Percentiles rank a stretch among this genome's conserved stretches.
phyloP scores from a whole-genome alignment of 768 basidiomycete species.

The Calocybe indica region DNA sequence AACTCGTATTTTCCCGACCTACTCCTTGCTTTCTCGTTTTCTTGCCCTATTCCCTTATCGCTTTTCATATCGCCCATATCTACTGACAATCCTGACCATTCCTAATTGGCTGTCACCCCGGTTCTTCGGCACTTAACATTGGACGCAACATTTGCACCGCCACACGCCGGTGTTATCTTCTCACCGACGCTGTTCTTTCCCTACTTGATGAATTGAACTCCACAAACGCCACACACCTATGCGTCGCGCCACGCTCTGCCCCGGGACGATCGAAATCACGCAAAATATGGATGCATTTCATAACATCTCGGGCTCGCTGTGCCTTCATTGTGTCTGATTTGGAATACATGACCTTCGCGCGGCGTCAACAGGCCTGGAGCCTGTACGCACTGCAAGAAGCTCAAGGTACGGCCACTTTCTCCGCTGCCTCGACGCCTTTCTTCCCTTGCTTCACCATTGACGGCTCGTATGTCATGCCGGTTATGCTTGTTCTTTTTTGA shows the following conservation, averaged over 20 bases:
- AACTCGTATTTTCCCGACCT: background rate
- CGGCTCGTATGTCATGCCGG: conserved; percentile 9
- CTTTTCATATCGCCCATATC: background rate
- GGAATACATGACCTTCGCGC: background rate
- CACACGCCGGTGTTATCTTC: conserved; percentile 7
- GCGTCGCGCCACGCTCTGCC: background rate
- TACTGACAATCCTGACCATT: background rate
- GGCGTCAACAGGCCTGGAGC: conserved; percentile 57
- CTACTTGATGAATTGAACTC: background rate
- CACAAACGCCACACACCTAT: conserved; percentile 5
- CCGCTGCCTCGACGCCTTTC: conserved; percentile 7
- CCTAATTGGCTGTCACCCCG: background rate
- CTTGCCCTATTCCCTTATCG: background rate
- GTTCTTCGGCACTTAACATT: conserved; percentile 8
- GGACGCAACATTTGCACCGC: conserved; percentile 4
- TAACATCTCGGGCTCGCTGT: conserved; percentile 7
- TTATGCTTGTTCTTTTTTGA: conserved; percentile 5
- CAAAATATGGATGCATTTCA: background rate
- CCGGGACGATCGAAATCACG: background rate
- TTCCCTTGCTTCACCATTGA: conserved; percentile 9
- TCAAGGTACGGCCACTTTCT: conserved; percentile 56
- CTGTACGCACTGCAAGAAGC: conserved; percentile 81
- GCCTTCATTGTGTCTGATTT: background rate
- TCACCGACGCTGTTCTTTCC: conserved; percentile 1
- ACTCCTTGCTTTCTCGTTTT: background rate